Evolutionary conservation across 345 rosid species (phyloP), one percentile per base, ranked within the genome.

Genomic region (Mangifera indica): DNA sequence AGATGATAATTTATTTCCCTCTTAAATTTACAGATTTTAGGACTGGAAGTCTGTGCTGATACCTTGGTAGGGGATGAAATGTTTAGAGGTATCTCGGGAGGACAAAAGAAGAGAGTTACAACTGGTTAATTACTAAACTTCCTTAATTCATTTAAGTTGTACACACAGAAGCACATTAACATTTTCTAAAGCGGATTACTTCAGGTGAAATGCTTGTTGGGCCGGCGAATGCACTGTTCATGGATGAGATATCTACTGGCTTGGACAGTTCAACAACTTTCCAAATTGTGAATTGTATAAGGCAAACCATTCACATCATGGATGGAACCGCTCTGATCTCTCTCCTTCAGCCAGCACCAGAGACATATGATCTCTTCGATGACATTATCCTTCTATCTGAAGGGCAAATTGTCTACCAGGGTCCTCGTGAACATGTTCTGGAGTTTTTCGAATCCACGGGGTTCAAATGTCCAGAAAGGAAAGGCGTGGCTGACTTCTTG

Each of bases 161-260:
- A 44, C 1, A 6, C 9, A 18, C 3, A 17, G 22, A 53, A 29
- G 32, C 32, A 29, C 32, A 29, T 29, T 1, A 29, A 29, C 32
- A 29, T 29, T 29, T 29, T 29, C 32, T 29, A 29, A 29, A 29
- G 2, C 3, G 32, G 32, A 29, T 1, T 15, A 18, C 18, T 11
- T 3, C 11, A 83, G 86, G 87, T 20, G 84, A 83, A 69, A 81
- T 83, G 84, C 69, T 83, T 34, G 84, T 81, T 44, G 87, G 87
- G 32, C 82, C 86, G 4, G 63, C 82, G 3, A 80, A 29, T 29
- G 32, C 32, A 29, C 32, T 80, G 61, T 76, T 80, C 70, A 81
- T 83, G 87, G 87, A 81, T 12, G 87, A 83, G 66, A 81, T 81
- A 46, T 83, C 87, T 5, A 81, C 82, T 34, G 87, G 87, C 14